Evolutionary conservation across 2,329 filamentous ascomycete species (phyloP), one percentile per base, ranked within the genome.

Genomic region (Zymoseptoria passerinii): DNA sequence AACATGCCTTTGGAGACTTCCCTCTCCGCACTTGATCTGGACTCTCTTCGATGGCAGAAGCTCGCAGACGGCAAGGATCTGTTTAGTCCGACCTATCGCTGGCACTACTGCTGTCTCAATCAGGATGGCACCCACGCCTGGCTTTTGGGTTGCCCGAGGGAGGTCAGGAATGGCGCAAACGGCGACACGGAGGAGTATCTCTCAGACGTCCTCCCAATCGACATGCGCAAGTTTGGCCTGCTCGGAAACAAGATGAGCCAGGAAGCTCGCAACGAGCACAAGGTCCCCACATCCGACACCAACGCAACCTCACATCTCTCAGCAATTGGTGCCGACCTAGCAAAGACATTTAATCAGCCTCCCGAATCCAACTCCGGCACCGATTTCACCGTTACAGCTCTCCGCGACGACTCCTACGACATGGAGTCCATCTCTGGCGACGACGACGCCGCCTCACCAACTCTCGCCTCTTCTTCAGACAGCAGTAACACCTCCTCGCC

Each of bases 31-130:
- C 77, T 99, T 27, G 94, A 99, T 67, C 79, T 99, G 9, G 87
- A 88, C 58, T 87, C 89, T 0, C 76, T 97, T 53, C 86, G 92
- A 52, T 99, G 94, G 94, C 91, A 96, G 73, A 95, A 92, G 71
- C 80, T 99, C 18, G 94, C 92, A 1, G 92, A 96, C 68, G 94
- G 94, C 3, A 88, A 90, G 53, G 94, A 99, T 70, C 87, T 99
- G 35, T 99, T 96, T 75, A 89, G 89, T 66, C 79, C 85, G 0
- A 90, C 88, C n/a, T 97, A 94, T 72, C 85, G 92, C 60, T 99
- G 94, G 94, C 92, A 97, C 73, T 99, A 99, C 71, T 97, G 94
- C 72, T 95, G 91, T 2, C 88, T 96, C 75, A 95, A 96, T 70
- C 87, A 94, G 61, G 90, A 95, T 67, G 92, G 92, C 5, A 96